Base-by-base conservation (phyloP, 2,329 filamentous ascomycete species). In the Ophidiomyces ophidiicola region DNA sequence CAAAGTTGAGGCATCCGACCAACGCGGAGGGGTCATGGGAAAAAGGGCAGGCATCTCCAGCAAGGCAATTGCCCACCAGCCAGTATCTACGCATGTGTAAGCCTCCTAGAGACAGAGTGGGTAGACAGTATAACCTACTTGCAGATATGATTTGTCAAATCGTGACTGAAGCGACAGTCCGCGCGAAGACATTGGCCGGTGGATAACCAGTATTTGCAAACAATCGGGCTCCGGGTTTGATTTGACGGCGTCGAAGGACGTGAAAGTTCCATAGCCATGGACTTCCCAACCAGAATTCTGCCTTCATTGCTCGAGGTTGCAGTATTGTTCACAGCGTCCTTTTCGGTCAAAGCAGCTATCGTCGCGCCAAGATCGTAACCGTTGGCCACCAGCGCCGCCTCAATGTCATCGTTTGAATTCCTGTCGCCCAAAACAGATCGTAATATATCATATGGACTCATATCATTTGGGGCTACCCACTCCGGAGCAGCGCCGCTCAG, bases 401-500 rank as follows among this genome's bases (percentile, higher is more conserved):
- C 87, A 33, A 98, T 88, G 60, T 98, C 90, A 36, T 96, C 87
- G 52, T 96, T 88, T 2, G 84, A 81, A 53, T 82, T 80, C 39
- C 84, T 78, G 51, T 90, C 85, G 33, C 88, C 85, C 18, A 98
- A 70, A 28, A 98, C 92, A 4, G 88, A 94, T 45, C 90, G 82
- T 41, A 98, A 71, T 75, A 98, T 96, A 57, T 98, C 90, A 61
- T 94, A 94, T 0, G 90, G 88, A 43, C 84, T 92, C 88, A 98
- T 96, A 54, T 96, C 87, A 41, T 77, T 75, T 53, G 82, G 81
- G 56, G 74, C 71, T 10, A 79, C 69, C 63, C 76, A 94, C 58
- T 94, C 86, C 17, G 87, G 81, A 4, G 84, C 84, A 10, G 80
- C 80, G 30, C 78, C 80, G 53, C 85, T 87, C 44, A 88, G 70